A percentile compares a stretch with the other conserved stretches of the same genome.
phyloP scores from a whole-genome alignment of 495 filamentous ascomycete genomes.

The Elaphomyces granulatus region DNA sequence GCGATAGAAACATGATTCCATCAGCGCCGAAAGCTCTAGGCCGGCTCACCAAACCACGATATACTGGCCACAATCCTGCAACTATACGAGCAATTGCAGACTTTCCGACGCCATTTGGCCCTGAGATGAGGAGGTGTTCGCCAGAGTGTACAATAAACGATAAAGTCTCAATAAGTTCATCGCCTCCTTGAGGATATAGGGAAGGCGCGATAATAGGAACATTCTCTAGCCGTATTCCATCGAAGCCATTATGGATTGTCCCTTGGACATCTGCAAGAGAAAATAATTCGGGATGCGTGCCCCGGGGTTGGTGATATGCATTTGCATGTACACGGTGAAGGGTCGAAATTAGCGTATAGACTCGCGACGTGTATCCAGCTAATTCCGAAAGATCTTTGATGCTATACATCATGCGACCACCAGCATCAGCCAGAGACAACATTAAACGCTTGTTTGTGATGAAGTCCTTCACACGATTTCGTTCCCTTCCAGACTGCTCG shows the following conservation, averaged over 20 bases:
- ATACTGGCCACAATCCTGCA: slow-evolving; percentile 92
- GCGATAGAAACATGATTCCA: slow-evolving; percentile 96
- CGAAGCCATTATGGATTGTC: slow-evolving; percentile 83
- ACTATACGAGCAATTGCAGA: slow-evolving; percentile 77
- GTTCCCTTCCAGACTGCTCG: slow-evolving; percentile 45
- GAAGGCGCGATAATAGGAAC: slow-evolving; percentile 84
- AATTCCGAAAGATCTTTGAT: slow-evolving; percentile 94
- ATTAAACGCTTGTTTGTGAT: slow-evolving; percentile 98
- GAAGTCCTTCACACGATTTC: slow-evolving; percentile 91
- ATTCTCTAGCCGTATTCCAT: slow-evolving; percentile 84
- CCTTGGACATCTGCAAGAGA: slow-evolving; percentile 85
- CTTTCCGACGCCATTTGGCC: slow-evolving; percentile 92
- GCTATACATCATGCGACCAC: slow-evolving; percentile 96
- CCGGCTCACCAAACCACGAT: slow-evolving; percentile 76
- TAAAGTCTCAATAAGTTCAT: slow-evolving; percentile 77
- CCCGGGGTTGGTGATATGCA: slow-evolving; percentile 60
- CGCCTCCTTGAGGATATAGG: slow-evolving; percentile 65
- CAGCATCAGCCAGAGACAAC: slow-evolving; percentile 93
- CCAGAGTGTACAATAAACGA: slow-evolving; percentile 78
- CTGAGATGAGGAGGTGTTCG: slow-evolving; percentile 88
- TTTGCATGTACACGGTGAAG: slow-evolving; percentile 87
- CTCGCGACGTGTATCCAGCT: slow-evolving; percentile 88
- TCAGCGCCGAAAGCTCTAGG: slow-evolving; percentile 69
- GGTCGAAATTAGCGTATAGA: slow-evolving; percentile 88
- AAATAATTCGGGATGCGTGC: slow-evolving; percentile 60